These are phyloP conservation scores for Anisodus acutangulus DNA, from an alignment of 257 asterid species.

Conservation along the genomic window DNA sequence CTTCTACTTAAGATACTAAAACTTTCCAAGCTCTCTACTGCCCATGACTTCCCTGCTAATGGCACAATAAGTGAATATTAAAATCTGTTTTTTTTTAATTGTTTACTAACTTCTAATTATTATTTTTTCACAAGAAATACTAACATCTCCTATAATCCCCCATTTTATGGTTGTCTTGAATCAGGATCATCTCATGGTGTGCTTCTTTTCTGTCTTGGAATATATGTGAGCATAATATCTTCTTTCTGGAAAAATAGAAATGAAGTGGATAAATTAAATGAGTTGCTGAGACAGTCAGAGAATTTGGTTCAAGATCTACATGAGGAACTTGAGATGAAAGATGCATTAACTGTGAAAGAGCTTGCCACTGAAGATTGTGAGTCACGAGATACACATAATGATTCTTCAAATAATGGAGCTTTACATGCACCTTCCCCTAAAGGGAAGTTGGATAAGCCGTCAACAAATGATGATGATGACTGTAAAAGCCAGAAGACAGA, in stretches of 20 bases:
- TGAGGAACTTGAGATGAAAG: constrained; percentile 95
- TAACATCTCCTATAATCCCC: constrained; percentile 4
- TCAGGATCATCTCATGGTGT: constrained; percentile 65
- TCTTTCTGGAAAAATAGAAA: constrained; percentile 58
- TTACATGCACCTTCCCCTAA: constrained; percentile 43
- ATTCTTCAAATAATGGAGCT: constrained; percentile 37
- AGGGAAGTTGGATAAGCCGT: constrained; percentile 38
- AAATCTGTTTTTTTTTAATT: neutral
- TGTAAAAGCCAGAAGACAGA: constrained; percentile 47
- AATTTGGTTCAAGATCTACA: constrained; percentile 89
- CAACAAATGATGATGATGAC: constrained; percentile 32
- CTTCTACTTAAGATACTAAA: neutral
- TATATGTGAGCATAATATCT: constrained; percentile 65
- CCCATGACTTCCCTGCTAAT: neutral
- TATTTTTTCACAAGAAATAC: too few species aligned
- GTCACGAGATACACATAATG: constrained; percentile 50
- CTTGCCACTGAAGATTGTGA: constrained; percentile 44
- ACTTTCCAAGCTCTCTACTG: constrained; percentile 7
- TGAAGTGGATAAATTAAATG: constrained; percentile 63
- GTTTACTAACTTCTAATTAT: neutral
- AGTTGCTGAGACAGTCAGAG: constrained; percentile 65
- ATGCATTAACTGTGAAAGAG: constrained; percentile 79
- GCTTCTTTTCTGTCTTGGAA: constrained; percentile 65
- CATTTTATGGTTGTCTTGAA: constrained; percentile 37
- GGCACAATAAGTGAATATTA: constrained; percentile 9